These are phyloP conservation scores for Pichia sp. DNA, from an alignment of 1,139 yeast species.

Conservation along the genomic window DNA sequence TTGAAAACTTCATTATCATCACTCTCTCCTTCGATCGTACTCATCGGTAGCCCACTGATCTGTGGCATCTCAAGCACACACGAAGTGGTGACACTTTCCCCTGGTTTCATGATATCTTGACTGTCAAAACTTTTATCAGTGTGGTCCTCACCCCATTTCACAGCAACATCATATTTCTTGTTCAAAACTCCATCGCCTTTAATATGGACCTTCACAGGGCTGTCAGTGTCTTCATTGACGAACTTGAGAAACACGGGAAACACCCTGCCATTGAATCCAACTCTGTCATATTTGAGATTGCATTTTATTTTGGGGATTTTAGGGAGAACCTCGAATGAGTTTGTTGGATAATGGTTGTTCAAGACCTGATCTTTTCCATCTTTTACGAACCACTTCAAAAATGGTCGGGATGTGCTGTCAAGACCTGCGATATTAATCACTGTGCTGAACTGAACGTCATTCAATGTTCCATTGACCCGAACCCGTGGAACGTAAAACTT, in stretches of 20 bases:
- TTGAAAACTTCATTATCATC: conserved; percentile 1
- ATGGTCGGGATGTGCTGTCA: neutral
- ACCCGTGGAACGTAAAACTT: conserved; percentile 17
- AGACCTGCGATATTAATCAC: neutral
- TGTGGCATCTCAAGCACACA: conserved; percentile 35
- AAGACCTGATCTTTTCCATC: conserved; percentile 19
- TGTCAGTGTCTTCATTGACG: conserved; percentile 30
- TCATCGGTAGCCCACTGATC: conserved; percentile 19
- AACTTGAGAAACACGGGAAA: conserved; percentile 26
- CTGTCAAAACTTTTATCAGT: conserved; percentile 7
- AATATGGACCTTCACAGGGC: conserved; percentile 19
- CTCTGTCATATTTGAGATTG: conserved; percentile 18
- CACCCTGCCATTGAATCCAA: conserved; percentile 30
- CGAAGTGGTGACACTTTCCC: conserved; percentile 16
- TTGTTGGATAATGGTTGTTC: conserved; percentile 8
- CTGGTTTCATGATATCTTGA: conserved; percentile 16
- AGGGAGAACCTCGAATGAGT: conserved; percentile 32
- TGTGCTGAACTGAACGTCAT: conserved; percentile 8
- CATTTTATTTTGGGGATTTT: conserved; percentile 32
- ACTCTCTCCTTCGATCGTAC: conserved; percentile 2
- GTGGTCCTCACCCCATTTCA: conserved; percentile 17
- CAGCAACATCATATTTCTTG: conserved; percentile 6
- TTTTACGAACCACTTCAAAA: conserved; percentile 9
- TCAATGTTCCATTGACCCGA: conserved; percentile 10
- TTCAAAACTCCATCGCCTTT: conserved; percentile 5